Percentiles rank a stretch among this genome's conserved stretches.
phyloP scores from a whole-genome alignment of 2,329 filamentous ascomycete genomes.

The Lachnellula occidentalis region DNA sequence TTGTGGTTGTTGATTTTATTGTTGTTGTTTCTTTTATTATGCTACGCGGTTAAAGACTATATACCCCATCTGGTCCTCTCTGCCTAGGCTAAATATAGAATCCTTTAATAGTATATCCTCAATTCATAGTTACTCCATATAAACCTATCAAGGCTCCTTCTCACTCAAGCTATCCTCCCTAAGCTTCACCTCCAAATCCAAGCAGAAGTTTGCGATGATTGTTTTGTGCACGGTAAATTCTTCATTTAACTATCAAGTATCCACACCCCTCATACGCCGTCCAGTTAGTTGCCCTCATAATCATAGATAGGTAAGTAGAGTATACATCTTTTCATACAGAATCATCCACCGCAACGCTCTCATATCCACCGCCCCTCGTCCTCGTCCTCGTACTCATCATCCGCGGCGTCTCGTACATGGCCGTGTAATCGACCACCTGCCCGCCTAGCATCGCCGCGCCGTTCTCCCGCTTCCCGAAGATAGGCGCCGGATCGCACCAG shows the following conservation, averaged over 20 bases:
- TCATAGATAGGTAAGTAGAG: not conserved
- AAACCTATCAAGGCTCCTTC: too few species aligned
- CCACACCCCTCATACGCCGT: not conserved
- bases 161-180: too few species aligned
- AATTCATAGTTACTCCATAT: too few species aligned
- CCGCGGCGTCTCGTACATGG: constrained; percentile 77
- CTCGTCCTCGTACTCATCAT: constrained; percentile 18
- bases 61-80: too few species aligned
- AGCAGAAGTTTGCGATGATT: too few species aligned
- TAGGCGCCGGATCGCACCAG: constrained; percentile 82
- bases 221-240: not conserved
- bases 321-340: constrained; percentile 17
- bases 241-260: constrained; percentile 4
- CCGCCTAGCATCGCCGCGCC: constrained; percentile 75
- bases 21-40: too few species aligned
- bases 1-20: too few species aligned
- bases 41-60: too few species aligned
- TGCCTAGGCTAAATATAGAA: too few species aligned
- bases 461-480: constrained; percentile 70
- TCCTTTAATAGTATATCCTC: too few species aligned
- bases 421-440: constrained; percentile 76
- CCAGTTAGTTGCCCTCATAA: not conserved
- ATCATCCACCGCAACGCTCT: constrained; percentile 27
- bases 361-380: constrained; percentile 22
- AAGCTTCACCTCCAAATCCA: too few species aligned